These are phyloP conservation scores for Fusarium protoensiforme DNA, from an alignment of 2,329 filamentous ascomycete species.

Conservation along the genomic window DNA sequence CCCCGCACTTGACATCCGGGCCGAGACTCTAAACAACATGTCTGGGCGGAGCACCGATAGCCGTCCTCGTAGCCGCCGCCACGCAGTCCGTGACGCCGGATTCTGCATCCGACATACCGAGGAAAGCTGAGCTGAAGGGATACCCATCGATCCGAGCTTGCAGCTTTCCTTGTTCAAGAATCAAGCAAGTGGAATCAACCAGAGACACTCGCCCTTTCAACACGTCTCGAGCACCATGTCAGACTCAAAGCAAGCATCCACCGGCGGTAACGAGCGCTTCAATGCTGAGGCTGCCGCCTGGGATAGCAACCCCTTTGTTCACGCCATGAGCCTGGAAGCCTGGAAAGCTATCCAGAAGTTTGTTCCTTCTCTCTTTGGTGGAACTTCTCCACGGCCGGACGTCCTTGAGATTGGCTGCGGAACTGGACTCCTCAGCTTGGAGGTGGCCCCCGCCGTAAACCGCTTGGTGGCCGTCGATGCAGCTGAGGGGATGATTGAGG, in stretches of 20 bases:
- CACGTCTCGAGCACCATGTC: neutral
- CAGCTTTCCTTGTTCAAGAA: neutral
- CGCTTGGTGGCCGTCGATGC: slow-evolving; percentile 64
- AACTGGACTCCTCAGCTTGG: slow-evolving; percentile 64
- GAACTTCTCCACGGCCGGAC: slow-evolving; percentile 37
- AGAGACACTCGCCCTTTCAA: neutral
- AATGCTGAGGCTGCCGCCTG: slow-evolving; percentile 64
- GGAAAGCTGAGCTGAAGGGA: neutral
- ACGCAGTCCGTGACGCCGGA: neutral
- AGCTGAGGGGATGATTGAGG: slow-evolving; percentile 65
- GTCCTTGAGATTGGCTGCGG: slow-evolving; percentile 68
- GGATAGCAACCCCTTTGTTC: slow-evolving; percentile 64
- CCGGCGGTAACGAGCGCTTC: slow-evolving; percentile 54
- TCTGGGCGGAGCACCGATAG: neutral
- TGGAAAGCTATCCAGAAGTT: slow-evolving; percentile 39
- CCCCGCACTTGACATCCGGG: neutral
- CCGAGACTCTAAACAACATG: neutral
- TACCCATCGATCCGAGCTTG: neutral
- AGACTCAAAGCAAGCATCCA: neutral
- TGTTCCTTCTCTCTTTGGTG: slow-evolving; percentile 33
- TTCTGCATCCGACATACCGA: neutral
- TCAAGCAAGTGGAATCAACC: neutral
- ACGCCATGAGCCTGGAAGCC: slow-evolving; percentile 55
- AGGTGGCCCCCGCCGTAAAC: slow-evolving; percentile 58
- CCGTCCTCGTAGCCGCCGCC: neutral